A percentile compares a stretch with the other conserved stretches of the same genome.
Conservation (phyloP, 345 rosid species). For the Brassica napus region Da-Ae NC_063447.1:48134001-48134500, state of each 20-base stretch:
- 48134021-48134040: constrained; percentile 1
- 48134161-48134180: constrained; percentile 64
- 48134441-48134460: constrained; percentile 48
- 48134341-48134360: constrained; percentile 62
- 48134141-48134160: constrained; percentile 79
- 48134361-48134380: constrained; percentile 52
- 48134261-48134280: neutral
- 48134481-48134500: constrained; percentile 58
- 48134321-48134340: constrained; percentile 85
- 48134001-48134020: neutral
- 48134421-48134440: constrained; percentile 44
- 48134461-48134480: constrained; percentile 65
- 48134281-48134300: neutral
- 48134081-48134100: constrained; percentile 77
- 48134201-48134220: constrained; percentile 76
- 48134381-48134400: constrained; percentile 50
- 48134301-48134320: neutral
- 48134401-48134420: constrained; percentile 43
- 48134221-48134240: constrained; percentile 53
- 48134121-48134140: constrained; percentile 64
- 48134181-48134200: constrained; percentile 68
- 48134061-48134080: constrained; percentile 73
- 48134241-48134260: constrained; percentile 26
- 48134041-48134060: constrained; percentile 64
- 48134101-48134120: constrained; percentile 65